phyloP scores from a whole-genome alignment of 2,329 filamentous ascomycete species.

The Cercospora berteroae region DNA sequence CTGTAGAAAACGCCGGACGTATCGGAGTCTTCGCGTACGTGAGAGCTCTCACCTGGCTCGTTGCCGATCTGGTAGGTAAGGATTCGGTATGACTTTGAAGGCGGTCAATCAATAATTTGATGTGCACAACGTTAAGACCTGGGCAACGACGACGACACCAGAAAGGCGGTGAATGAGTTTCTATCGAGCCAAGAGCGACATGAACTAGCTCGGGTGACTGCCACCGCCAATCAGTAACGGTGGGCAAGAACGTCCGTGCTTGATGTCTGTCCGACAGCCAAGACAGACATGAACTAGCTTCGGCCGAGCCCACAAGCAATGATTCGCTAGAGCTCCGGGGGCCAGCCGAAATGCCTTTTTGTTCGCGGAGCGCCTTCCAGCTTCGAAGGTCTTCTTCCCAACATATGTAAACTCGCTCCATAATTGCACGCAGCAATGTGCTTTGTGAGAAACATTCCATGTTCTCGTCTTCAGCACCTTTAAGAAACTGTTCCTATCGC shows the following conservation, averaged over 20 bases:
- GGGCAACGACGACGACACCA: neutral
- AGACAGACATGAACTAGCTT: neutral
- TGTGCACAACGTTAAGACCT: neutral
- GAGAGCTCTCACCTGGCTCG: neutral
- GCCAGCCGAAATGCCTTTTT: neutral
- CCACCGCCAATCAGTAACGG: neutral
- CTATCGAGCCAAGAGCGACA: neutral
- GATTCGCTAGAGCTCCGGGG: neutral
- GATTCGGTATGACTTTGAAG: neutral
- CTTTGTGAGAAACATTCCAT: neutral
- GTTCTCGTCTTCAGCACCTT: neutral
- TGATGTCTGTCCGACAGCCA: neutral
- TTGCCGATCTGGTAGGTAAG: neutral
- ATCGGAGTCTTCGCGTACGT: neutral
- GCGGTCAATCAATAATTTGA: neutral
- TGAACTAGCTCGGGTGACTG: neutral
- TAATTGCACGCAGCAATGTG: neutral
- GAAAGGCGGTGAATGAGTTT: neutral
- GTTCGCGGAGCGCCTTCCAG: neutral
- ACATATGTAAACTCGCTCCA: neutral
- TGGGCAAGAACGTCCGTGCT: neutral
- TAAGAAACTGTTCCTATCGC: neutral
- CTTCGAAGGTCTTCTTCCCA: neutral
- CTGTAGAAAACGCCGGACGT: neutral
- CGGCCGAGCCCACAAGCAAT: neutral